phyloP scores from a whole-genome alignment of 805 yeast genomes.

The Starmera quercuum region DNA sequence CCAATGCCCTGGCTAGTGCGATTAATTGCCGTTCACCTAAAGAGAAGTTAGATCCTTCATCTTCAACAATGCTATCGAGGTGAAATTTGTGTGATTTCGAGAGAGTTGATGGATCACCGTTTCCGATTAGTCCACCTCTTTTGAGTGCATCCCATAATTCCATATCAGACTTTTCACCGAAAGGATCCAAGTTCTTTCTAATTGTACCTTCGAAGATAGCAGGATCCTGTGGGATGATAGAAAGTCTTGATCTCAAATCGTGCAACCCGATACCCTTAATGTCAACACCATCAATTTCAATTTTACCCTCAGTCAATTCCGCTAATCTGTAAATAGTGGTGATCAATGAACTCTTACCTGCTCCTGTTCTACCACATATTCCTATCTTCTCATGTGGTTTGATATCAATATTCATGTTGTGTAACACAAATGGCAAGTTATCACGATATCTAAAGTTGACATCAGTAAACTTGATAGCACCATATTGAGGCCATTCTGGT shows the following conservation, averaged over 20 bases:
- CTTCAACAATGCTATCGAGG: slow-evolving; percentile 47
- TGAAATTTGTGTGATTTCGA: slow-evolving; percentile 44
- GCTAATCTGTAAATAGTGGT: slow-evolving; percentile 51
- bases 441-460: slow-evolving; percentile 52
- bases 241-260: slow-evolving; percentile 47
- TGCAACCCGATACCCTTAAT: slow-evolving; percentile 43
- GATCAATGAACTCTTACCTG: slow-evolving; percentile 70
- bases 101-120: slow-evolving; percentile 17
- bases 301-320: slow-evolving; percentile 41
- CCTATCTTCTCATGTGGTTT: slow-evolving; percentile 65
- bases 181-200: slow-evolving; percentile 57
- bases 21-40: slow-evolving; percentile 64
- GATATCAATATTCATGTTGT: slow-evolving; percentile 34
- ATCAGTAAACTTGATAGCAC: slow-evolving; percentile 38
- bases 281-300: slow-evolving; percentile 51
- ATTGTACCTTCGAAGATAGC: slow-evolving; percentile 55
- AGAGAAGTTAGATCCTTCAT: slow-evolving; percentile 59
- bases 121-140: slow-evolving; percentile 48
- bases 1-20: slow-evolving; percentile 78
- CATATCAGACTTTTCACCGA: slow-evolving; percentile 40
- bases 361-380: slow-evolving; percentile 87
- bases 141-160: slow-evolving; percentile 52
- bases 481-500: slow-evolving; percentile 43
- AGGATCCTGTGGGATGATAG: slow-evolving; percentile 70
- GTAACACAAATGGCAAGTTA: slow-evolving; percentile 52